Evolutionary conservation across 1,284 basidiomycete species (phyloP).

Genomic region (Xanthoconium separans): DNA sequence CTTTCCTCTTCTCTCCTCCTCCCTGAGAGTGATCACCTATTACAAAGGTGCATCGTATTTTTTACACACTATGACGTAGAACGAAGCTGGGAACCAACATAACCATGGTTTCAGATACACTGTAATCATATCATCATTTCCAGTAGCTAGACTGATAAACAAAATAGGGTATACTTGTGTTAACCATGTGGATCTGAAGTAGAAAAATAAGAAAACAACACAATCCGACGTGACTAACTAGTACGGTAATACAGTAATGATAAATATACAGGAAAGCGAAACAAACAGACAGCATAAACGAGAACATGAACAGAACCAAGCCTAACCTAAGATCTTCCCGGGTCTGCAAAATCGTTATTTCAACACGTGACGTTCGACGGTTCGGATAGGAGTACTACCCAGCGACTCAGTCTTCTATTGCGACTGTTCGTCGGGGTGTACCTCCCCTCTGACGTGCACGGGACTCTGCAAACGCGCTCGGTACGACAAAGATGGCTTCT

Average conservation of each 20-base stretch:
- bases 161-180: too few relatives aligned
- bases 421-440: constrained; percentile 25
- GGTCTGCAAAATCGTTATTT: neutral
- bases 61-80: too few relatives aligned
- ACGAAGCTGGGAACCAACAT: too few relatives aligned
- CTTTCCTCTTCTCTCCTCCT: too few relatives aligned
- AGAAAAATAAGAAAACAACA: neutral
- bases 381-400: neutral
- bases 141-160: too few relatives aligned
- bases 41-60: too few relatives aligned
- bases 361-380: neutral
- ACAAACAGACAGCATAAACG: constrained; percentile 14
- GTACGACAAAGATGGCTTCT: constrained; percentile 46
- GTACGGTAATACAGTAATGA: constrained; percentile 7
- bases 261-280: constrained; percentile 19
- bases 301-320: constrained; percentile 17
- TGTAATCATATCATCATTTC: too few relatives aligned
- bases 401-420: constrained; percentile 18
- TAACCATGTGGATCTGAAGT: neutral
- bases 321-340: constrained; percentile 2
- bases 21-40: too few relatives aligned
- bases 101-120: too few relatives aligned
- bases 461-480: constrained; percentile 32
- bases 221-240: constrained; percentile 10
- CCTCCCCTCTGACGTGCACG: constrained; percentile 24